A percentile compares a stretch with the other conserved stretches of the same genome.
phyloP scores from a whole-genome alignment of 2,329 filamentous ascomycete genomes.

The Beauveria pseudobassiana region DNA sequence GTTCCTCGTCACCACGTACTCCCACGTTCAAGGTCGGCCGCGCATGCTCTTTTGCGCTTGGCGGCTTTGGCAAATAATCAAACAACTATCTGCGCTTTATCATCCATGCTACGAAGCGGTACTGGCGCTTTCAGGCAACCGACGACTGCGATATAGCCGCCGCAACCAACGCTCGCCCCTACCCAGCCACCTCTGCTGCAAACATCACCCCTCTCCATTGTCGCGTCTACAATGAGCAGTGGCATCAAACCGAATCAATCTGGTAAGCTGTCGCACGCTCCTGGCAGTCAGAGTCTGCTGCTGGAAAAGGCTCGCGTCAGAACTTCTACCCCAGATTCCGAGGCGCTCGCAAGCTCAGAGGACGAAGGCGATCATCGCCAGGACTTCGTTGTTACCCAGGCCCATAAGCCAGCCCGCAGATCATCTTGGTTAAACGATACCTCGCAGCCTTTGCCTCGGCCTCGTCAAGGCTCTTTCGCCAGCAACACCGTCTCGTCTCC shows the following conservation, averaged over 20 bases:
- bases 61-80: background rate
- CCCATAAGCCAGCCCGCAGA: conserved; percentile 58
- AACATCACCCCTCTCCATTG: conserved; percentile 28
- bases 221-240: conserved; percentile 40
- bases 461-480: conserved; percentile 70
- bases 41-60: background rate
- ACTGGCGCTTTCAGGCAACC: conserved; percentile 8
- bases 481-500: conserved; percentile 66
- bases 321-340: conserved; percentile 86
- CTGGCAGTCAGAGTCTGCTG: conserved; percentile 54
- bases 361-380: conserved; percentile 72
- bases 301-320: conserved; percentile 72
- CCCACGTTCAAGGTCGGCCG: background rate
- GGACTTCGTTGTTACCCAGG: conserved; percentile 42
- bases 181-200: conserved; percentile 30
- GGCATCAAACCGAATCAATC: conserved; percentile 41
- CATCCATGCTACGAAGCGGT: conserved; percentile 3
- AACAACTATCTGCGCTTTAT: background rate
- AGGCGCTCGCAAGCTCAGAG: conserved; percentile 88
- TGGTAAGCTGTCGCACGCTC: conserved; percentile 43
- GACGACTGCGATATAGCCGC: conserved; percentile 6
- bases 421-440: conserved; percentile 86
- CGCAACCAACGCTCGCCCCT: background rate
- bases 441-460: conserved; percentile 51
- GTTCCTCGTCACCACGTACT: background rate